Percentiles rank a stretch among this genome's conserved stretches.
These are phyloP conservation scores for Aspergillus pseudotamarii DNA, from an alignment of 2,329 filamentous ascomycete species.

Conservation along the genomic window DNA sequence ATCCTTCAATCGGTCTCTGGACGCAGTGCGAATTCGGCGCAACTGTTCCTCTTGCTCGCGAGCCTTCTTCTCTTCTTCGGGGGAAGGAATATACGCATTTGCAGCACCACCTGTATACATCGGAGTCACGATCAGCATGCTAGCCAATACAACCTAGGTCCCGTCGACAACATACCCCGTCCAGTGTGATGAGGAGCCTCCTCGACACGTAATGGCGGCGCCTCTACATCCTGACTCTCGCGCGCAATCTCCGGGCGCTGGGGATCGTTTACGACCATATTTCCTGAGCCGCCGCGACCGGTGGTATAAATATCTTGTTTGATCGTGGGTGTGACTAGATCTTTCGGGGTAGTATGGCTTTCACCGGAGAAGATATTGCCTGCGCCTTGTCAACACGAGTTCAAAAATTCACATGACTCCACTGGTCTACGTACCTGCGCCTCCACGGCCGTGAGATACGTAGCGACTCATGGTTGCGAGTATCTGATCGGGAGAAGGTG, in stretches of 20 bases:
- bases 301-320: conserved; percentile 86
- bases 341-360: conserved; percentile 56
- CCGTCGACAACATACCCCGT: conserved; percentile 38
- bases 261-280: conserved; percentile 80
- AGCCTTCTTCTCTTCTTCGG: conserved; percentile 30
- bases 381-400: conserved; percentile 18
- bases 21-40: conserved; percentile 31
- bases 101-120: conserved; percentile 36
- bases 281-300: conserved; percentile 83
- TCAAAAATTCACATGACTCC: conserved; percentile 16
- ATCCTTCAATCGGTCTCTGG: conserved; percentile 20
- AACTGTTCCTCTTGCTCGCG: conserved; percentile 39
- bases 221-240: conserved; percentile 78
- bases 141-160: background rate
- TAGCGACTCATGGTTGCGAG: conserved; percentile 25
- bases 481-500: background rate
- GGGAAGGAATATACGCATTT: conserved; percentile 34
- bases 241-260: conserved; percentile 68
- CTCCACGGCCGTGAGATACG: conserved; percentile 73
- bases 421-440: conserved; percentile 59
- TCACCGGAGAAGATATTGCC: conserved; percentile 66
- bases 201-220: conserved; percentile 43
- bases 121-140: background rate
- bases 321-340: conserved; percentile 79
- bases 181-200: conserved; percentile 46